Percentiles rank a stretch among this genome's conserved stretches.
Conservation (phyloP, 495 filamentous ascomycete species). For the Penicillium bovifimosum region DNA sequence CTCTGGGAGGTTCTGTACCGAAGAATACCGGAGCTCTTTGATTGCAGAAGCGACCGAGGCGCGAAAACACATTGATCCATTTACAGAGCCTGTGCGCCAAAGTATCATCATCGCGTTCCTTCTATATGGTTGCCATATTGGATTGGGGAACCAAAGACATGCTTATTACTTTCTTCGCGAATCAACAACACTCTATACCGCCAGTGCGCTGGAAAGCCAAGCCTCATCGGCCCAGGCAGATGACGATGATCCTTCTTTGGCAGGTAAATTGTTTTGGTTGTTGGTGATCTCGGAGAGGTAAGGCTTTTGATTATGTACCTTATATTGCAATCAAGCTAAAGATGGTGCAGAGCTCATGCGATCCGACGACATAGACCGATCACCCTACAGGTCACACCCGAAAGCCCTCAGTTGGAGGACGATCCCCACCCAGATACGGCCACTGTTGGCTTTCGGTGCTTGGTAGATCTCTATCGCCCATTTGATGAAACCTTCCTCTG, state of each 20-base stretch:
- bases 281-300: conserved; percentile 68
- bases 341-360: conserved; percentile 53
- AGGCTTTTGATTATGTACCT: background rate
- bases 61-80: conserved; percentile 61
- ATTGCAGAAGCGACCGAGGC: conserved; percentile 67
- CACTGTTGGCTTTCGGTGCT: conserved; percentile 52
- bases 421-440: conserved; percentile 22
- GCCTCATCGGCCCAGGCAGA: conserved; percentile 15
- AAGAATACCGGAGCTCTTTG: conserved; percentile 47
- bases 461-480: conserved; percentile 62
- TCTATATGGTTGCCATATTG: conserved; percentile 64
- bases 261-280: conserved; percentile 62
- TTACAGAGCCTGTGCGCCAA: conserved; percentile 56
- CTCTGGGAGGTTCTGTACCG: background rate
- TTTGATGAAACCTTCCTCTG: conserved; percentile 67
- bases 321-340: background rate
- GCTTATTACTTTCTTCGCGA: conserved; percentile 71
- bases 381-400: conserved; percentile 58
- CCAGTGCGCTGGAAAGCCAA: conserved; percentile 37
- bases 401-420: conserved; percentile 55
- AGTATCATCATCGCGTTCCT: conserved; percentile 67
- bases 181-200: conserved; percentile 54
- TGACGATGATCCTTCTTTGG: conserved; percentile 15
- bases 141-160: conserved; percentile 64
- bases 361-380: conserved; percentile 70